Evolutionary conservation across 2,329 filamentous ascomycete genomes (phyloP), one percentile per base, ranked within the genome.

Genomic region (Fusarium annulatum): DNA sequence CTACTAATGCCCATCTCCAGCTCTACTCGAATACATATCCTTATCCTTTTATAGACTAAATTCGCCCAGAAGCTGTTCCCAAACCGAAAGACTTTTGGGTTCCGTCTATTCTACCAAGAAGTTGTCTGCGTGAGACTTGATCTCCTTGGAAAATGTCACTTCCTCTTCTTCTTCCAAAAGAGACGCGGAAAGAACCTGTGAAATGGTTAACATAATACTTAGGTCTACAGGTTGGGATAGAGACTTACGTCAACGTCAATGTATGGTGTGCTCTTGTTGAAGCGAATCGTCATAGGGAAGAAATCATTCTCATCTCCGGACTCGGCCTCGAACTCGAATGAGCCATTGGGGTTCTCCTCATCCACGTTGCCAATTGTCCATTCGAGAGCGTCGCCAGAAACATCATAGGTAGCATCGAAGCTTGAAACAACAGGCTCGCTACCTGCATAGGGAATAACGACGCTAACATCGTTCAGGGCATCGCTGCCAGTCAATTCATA

Each of bases 201-300:
- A 15, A 21, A 64, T 61, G 69, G 77, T 68, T 55, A 73, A 61
- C 16, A 67, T 26, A 11, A 21, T 14, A 26, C 12, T 46, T 39
- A 28, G 26, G 30, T 23, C 12, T 18, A 21, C 10, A 8, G 7
- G 21, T 19, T 14, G 19, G 23, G 28, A 7, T 26, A 33, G 10
- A 28, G 30, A 89, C 93, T 92, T 87, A 98, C 96, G 85, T 98
- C 95, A 73, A 99, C 94, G 78, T 98, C 94, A 57, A 98, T 89
- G 82, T 94, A 97, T 34, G 96, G 96, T 66, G 88, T 90, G 46
- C 90, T 89, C 88, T 97, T 98, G 72, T 90, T 92, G 84, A 99
- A 99, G 61, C 91, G 89, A 69, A 98, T 91, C 61, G 90, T 92
- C 95, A 99, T 98, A 2, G 96, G 96, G 91, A 99, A 99, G 86